Conservation (phyloP, 2,329 filamentous ascomycete species). For the Achaetomium macrosporum region DNA sequence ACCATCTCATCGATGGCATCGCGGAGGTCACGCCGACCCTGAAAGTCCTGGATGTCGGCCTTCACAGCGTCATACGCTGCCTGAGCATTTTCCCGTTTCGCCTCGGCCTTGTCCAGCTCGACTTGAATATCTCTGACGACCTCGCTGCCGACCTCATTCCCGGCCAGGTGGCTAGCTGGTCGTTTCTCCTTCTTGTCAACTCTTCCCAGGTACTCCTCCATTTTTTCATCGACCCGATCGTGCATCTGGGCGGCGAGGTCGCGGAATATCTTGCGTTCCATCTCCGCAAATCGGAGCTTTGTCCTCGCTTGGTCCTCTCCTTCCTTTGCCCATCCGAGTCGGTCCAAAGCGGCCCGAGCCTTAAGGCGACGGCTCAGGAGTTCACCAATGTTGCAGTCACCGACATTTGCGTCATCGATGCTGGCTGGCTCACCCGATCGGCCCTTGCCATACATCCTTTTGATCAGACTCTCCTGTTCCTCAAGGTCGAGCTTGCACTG, state of each 20-base stretch:
- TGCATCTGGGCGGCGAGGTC: constrained; percentile 7
- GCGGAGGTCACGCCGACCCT: constrained; percentile 20
- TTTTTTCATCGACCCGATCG: constrained; percentile 1
- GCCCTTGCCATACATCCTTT: background rate
- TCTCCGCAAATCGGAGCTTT: constrained; percentile 10
- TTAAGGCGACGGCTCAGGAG: constrained; percentile 9
- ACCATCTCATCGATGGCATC: constrained; percentile 27
- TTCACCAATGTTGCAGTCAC: background rate
- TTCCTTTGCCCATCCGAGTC: constrained; percentile 9
- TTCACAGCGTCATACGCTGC: background rate
- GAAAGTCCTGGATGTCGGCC: constrained; percentile 23
- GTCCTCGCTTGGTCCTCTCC: constrained; percentile 6
- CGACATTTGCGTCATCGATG: too few relatives aligned
- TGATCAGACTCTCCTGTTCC: constrained; percentile 14
- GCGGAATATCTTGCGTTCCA: constrained; percentile 16
- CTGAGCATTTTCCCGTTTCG: background rate
- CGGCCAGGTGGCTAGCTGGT: background rate
- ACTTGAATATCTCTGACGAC: constrained; percentile 4
- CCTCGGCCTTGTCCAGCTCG: background rate
- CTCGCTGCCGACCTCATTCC: background rate
- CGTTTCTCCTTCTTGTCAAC: background rate
- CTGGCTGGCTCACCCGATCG: background rate
- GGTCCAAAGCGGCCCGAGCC: background rate
- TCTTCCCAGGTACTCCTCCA: background rate
- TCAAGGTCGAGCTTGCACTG: constrained; percentile 16